Percentiles rank a stretch among this genome's conserved stretches.
These are phyloP conservation scores for Malus fusca DNA, from an alignment of 306 rosid species.

Conservation along the genomic window DNA sequence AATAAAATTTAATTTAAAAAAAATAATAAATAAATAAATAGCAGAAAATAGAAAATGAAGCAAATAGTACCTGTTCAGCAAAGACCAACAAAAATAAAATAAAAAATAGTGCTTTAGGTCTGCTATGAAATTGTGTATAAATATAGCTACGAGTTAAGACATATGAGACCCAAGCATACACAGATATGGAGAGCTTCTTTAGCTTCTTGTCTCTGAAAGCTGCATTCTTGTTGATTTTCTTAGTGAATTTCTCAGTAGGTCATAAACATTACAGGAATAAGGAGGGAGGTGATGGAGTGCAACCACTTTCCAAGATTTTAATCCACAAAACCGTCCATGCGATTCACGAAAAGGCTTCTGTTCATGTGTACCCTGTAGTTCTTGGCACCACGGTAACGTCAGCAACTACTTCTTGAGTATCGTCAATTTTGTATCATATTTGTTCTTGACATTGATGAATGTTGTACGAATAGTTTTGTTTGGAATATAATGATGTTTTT, in stretches of 20 bases:
- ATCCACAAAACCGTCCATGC: conserved; percentile 24
- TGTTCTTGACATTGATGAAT: neutral
- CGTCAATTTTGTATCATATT: neutral
- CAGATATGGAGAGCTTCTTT: neutral
- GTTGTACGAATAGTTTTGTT: neutral
- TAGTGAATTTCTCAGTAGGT: neutral
- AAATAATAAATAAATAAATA: too few species aligned
- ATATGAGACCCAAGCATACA: neutral
- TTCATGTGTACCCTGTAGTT: conserved; percentile 14
- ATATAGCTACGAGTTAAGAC: neutral
- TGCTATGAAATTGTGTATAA: neutral
- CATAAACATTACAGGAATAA: neutral
- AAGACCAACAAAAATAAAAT: neutral
- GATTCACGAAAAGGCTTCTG: conserved; percentile 19
- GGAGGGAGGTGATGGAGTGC: conserved; percentile 19
- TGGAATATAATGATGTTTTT: neutral
- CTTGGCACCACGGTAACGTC: conserved; percentile 22
- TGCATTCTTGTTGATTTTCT: neutral
- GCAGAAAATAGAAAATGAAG: neutral
- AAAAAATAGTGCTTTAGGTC: neutral
- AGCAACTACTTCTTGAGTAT: neutral
- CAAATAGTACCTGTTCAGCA: neutral
- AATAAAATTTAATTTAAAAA: neutral
- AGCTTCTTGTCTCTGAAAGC: neutral
- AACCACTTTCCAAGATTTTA: conserved; percentile 30